A percentile compares a stretch with the other conserved stretches of the same genome.
Evolutionary conservation across 192 early-diverging fungal species (phyloP).

Genomic region (Kappamyces sp.): DNA sequence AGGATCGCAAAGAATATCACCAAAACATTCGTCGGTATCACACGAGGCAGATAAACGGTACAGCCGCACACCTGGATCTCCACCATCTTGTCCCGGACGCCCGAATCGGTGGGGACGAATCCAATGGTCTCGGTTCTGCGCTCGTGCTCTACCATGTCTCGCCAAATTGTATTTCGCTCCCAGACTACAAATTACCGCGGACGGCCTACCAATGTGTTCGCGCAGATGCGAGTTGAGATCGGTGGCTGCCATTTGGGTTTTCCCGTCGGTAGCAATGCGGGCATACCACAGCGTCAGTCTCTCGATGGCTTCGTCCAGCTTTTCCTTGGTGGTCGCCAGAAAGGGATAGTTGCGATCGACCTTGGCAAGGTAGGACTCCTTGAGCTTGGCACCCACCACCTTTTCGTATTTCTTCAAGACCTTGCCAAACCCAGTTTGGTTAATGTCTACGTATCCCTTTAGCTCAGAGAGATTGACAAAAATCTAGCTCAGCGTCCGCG

Average conservation of each 20-base stretch:
- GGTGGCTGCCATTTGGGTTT: slow-evolving; percentile 56
- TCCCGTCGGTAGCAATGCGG: slow-evolving; percentile 49
- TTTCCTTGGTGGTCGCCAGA: slow-evolving; percentile 51
- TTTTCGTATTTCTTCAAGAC: slow-evolving; percentile 98
- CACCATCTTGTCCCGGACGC: slow-evolving; percentile 5
- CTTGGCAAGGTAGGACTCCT: slow-evolving; percentile 59
- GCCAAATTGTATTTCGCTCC: slow-evolving; percentile 97
- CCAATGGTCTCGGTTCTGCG: slow-evolving; percentile 52
- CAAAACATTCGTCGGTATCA: neutral
- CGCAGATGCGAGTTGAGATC: slow-evolving; percentile 77
- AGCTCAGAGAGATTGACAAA: slow-evolving; percentile 82
- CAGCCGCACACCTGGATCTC: neutral
- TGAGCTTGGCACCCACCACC: slow-evolving; percentile 71
- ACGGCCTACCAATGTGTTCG: slow-evolving; percentile 63
- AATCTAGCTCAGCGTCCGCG: too few relatives aligned
- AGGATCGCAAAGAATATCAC: slow-evolving; percentile 9
- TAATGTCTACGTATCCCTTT: slow-evolving; percentile 80
- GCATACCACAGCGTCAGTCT: slow-evolving; percentile 60
- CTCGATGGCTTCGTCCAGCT: slow-evolving; percentile 58
- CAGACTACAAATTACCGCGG: slow-evolving; percentile 58
- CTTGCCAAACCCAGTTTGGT: slow-evolving; percentile 89
- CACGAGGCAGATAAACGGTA: neutral
- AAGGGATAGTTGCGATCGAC: slow-evolving; percentile 69
- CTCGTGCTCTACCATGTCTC: slow-evolving; percentile 91
- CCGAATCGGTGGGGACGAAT: slow-evolving; percentile 3